Evolutionary conservation across 768 basidiomycete genomes (phyloP).

Genomic region (Boletus tomentosulus): DNA sequence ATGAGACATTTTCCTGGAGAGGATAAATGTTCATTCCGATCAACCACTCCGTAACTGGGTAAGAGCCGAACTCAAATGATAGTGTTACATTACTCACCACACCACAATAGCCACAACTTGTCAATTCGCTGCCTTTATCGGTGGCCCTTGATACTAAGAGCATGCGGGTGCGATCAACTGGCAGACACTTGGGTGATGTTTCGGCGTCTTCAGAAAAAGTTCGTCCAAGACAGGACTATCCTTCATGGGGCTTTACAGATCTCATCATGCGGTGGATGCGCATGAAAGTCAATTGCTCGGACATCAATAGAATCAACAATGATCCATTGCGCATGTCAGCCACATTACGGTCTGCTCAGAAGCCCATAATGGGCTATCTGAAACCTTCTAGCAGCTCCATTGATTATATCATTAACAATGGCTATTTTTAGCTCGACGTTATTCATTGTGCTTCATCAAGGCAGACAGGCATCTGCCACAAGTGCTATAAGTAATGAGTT

Average conservation of each 20-base stretch:
- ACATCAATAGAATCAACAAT: neutral
- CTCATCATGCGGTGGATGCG: neutral
- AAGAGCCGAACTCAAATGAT: neutral
- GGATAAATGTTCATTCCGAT: neutral
- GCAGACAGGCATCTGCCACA: too few relatives aligned
- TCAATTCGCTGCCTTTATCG: neutral
- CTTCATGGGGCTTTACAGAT: neutral
- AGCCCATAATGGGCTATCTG: neutral
- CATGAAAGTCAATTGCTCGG: neutral
- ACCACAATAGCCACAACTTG: neutral
- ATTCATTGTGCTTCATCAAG: neutral
- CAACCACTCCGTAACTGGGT: neutral
- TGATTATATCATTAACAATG: neutral
- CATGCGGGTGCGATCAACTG: neutral
- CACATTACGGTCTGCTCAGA: neutral
- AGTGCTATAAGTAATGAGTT: neutral
- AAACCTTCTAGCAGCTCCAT: neutral
- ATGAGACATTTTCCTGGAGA: neutral
- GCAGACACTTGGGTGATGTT: neutral
- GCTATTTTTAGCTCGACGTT: neutral
- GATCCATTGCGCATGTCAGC: neutral
- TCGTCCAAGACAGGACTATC: neutral
- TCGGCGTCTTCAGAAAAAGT: neutral
- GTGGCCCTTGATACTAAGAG: neutral
- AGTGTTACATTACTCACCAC: neutral